Evolutionary conservation across 495 filamentous ascomycete species (phyloP), one percentile per base, ranked within the genome.

Genomic region (Hyaloscypha finlandica): DNA sequence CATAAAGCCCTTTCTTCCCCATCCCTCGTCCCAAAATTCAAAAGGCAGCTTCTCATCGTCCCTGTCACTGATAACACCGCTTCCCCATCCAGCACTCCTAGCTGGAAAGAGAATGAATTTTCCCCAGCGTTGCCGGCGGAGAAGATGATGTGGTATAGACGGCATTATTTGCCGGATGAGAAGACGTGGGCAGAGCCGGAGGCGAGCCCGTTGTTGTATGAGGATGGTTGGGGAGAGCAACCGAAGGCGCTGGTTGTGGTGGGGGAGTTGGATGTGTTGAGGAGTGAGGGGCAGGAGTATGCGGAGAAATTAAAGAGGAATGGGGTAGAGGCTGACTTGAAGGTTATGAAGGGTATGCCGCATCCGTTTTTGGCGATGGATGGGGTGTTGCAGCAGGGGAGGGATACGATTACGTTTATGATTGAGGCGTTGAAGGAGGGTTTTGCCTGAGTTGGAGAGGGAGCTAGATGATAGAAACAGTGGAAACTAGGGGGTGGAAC

Each of bases 291-390:
- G 3, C 79, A 81, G 71, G 72, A 79, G 65, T 87, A 85, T 74
- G 84, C 79, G 9, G 72, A 80, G 64, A 84, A 82, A 63, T 69
- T 87, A 56, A 66, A 65, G 45, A 68, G 77, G 30, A 80, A 79
- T 8, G 84, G 84, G 2, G 81, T 86, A 2, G 42, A 68, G 32
- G 81, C 81, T 3, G 77, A 86, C 70, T 70, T 85, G 54, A 79
- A 85, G 70, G 74, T 85, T 33, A 85, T 85, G 83, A 80, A 84
- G 72, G 84, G 83, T 0, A 85, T 85, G 82, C 85, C 84, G 14
- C 85, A 88, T 77, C 85, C 85, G n/a, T 86, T 86, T 71, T 74
- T 88, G 65, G 84, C 84, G 9, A 86, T 86, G 85, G 85, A 88
- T 75, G 81, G 75, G 11, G 84, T 77, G 6, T 71, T 86, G 56